Percentiles rank a stretch among this genome's conserved stretches.
Evolutionary conservation across 768 basidiomycete species (phyloP).

Genomic region (Holtermanniella nyarrowii): DNA sequence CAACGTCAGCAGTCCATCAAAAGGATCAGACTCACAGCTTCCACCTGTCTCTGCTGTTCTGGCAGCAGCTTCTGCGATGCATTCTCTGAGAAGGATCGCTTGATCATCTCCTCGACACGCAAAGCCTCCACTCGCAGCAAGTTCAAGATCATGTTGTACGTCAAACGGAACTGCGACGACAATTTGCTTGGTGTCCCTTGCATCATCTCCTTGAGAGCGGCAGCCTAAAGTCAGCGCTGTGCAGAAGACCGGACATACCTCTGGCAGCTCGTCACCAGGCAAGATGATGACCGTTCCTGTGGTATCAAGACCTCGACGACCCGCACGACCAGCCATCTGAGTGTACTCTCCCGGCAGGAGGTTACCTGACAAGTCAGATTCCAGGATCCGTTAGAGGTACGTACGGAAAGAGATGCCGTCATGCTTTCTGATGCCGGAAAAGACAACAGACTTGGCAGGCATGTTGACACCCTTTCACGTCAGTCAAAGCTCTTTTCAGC

Average conservation of each 20-base stretch:
- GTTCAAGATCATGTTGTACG: conserved; percentile 99
- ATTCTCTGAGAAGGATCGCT: conserved; percentile 96
- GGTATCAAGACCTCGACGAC: conserved; percentile 83
- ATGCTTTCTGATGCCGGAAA: conserved; percentile 87
- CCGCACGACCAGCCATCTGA: conserved; percentile 98
- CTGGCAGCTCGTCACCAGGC: conserved; percentile 71
- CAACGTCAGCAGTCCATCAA: not conserved
- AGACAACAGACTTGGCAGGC: conserved; percentile 95
- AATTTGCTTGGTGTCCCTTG: conserved; percentile 86
- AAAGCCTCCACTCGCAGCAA: conserved; percentile 90
- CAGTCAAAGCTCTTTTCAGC: not conserved
- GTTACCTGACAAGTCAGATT: conserved; percentile 6
- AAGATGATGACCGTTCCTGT: conserved; percentile 89
- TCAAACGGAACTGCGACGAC: conserved; percentile 89
- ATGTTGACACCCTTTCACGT: conserved; percentile 87
- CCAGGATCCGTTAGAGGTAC: conserved; percentile 56
- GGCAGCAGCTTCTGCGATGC: conserved; percentile 83
- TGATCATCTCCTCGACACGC: conserved; percentile 98
- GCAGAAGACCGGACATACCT: conserved; percentile 47
- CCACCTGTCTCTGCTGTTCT: conserved; percentile 80
- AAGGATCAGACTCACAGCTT: conserved; percentile 51
- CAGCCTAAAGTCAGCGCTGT: conserved; percentile 48
- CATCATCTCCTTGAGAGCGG: conserved; percentile 73
- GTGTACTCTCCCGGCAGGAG: conserved; percentile 62
- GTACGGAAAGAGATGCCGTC: conserved; percentile 88